Percentiles rank a stretch among this genome's conserved stretches.
These are phyloP conservation scores for Linnemannia hyalina DNA, from an alignment of 192 early-diverging fungal species.

Conservation along the genomic window DNA sequence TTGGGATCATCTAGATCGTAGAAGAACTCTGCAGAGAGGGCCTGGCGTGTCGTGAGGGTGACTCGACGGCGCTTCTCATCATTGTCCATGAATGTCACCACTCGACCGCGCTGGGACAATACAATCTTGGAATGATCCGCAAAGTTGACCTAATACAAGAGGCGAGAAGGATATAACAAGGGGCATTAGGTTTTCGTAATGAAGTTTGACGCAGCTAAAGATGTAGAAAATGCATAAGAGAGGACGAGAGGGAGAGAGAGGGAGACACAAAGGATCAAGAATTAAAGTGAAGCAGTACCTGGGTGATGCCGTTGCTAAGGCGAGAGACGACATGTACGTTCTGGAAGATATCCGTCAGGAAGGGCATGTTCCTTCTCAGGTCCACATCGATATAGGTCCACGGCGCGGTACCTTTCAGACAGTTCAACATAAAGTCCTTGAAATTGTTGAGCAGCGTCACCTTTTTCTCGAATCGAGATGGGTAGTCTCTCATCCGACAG, in stretches of 20 bases:
- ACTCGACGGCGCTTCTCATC: conserved; percentile 23
- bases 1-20: conserved; percentile 27
- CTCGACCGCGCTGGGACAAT: conserved; percentile 64
- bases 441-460: conserved; percentile 17
- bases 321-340: conserved; percentile 31
- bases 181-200: conserved; percentile 7
- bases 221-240: too few relatives aligned
- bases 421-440: conserved; percentile 39
- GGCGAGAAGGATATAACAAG: not conserved
- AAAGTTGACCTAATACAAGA: conserved; percentile 70
- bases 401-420: not conserved
- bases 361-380: conserved; percentile 27
- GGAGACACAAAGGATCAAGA: too few relatives aligned
- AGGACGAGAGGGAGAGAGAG: too few relatives aligned
- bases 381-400: conserved; percentile 33
- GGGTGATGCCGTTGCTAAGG: conserved; percentile 47
- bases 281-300: conserved; percentile 18
- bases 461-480: conserved; percentile 26
- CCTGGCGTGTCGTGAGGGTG: conserved; percentile 43
- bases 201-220: conserved; percentile 37
- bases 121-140: conserved; percentile 82
- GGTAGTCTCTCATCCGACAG: conserved; percentile 17
- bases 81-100: conserved; percentile 72
- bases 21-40: conserved; percentile 39
- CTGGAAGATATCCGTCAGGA: conserved; percentile 37